Conservation (phyloP, 345 rosid genomes). For the Citrus mangshanensis region DNA sequence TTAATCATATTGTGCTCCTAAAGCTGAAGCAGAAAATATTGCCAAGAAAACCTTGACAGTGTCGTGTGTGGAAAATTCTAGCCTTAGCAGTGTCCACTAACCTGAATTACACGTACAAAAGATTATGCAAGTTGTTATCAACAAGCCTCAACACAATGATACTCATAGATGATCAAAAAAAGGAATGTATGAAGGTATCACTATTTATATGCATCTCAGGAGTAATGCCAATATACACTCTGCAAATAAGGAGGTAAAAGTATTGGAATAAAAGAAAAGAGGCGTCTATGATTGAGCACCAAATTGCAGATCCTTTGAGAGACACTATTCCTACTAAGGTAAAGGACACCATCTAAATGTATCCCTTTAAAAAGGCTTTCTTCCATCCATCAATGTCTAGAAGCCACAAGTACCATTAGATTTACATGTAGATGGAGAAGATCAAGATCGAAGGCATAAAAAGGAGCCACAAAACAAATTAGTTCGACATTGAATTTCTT, state of each 20-base stretch:
- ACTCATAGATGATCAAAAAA: not conserved
- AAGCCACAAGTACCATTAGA: not conserved
- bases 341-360: not conserved
- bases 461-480: not conserved
- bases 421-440: not conserved
- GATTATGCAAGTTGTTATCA: too few relatives aligned
- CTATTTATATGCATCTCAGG: not conserved
- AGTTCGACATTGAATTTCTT: too few relatives aligned
- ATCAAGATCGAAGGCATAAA: not conserved
- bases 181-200: not conserved
- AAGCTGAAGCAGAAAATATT: too few relatives aligned
- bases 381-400: not conserved
- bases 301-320: not conserved
- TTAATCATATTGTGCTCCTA: not conserved
- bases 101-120: not conserved
- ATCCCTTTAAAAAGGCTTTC: too few relatives aligned
- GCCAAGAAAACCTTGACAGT: not conserved
- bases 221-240: not conserved
- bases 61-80: not conserved
- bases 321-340: not conserved
- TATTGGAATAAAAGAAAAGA: not conserved
- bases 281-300: not conserved
- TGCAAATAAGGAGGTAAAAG: not conserved
- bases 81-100: not conserved
- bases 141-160: not conserved